Percentiles rank a stretch among this genome's conserved stretches.
These are phyloP conservation scores for Citrus australasica DNA, from an alignment of 345 rosid genomes.

Conservation along the genomic window DNA sequence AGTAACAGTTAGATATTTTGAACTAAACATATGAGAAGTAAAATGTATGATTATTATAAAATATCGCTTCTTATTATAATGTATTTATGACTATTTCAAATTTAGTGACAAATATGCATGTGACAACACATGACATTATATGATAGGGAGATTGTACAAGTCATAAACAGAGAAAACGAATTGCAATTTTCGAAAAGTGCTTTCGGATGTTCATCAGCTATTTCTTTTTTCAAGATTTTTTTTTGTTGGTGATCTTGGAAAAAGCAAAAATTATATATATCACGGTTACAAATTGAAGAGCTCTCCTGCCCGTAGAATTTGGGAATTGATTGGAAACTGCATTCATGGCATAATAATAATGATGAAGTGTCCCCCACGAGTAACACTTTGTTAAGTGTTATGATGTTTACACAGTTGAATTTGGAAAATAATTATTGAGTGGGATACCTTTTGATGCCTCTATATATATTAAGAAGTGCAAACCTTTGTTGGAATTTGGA, in stretches of 20 bases:
- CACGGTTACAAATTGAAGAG: not conserved
- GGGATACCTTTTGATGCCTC: not conserved
- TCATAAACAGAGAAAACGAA: no score
- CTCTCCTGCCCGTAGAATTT: not conserved
- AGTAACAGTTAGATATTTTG: no score
- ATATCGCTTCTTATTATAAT: no score
- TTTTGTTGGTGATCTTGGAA: no score
- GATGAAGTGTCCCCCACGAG: not conserved
- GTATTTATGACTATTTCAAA: no score
- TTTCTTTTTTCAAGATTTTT: no score
- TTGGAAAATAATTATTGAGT: not conserved
- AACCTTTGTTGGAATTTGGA: not conserved
- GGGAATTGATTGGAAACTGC: not conserved
- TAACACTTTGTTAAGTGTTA: not conserved
- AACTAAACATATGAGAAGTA: no score
- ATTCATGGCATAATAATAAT: not conserved
- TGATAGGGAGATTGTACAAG: no score
- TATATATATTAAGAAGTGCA: not conserved
- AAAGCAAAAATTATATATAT: not conserved
- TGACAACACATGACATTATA: not conserved
- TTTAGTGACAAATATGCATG: not conserved
- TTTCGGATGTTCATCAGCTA: no score
- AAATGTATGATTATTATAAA: no score
- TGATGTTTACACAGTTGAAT: slow-evolving; percentile 3
- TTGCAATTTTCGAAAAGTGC: no score